Conservation (phyloP, 768 basidiomycete genomes). For the Tylopilus intermedius region DNA sequence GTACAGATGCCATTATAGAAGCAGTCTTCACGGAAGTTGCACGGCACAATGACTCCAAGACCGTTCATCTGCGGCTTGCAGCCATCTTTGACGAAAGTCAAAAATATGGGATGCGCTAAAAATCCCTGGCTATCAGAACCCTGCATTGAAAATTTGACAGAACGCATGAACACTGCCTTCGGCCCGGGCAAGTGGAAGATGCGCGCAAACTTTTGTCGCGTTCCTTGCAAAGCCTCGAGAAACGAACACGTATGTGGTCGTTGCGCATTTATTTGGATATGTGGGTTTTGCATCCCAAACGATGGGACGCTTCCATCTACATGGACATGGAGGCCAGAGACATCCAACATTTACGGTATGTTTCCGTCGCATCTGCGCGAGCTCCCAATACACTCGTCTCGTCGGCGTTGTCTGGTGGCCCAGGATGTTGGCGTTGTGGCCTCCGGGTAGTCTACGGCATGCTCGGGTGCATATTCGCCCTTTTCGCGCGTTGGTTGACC, state of each 20-base stretch:
- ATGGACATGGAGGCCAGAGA: too few relatives aligned
- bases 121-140: not conserved
- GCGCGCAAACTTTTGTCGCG: constrained; percentile 84
- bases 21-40: constrained; percentile 85
- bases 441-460: too few relatives aligned
- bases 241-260: constrained; percentile 70
- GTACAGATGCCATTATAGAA: constrained; percentile 76
- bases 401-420: too few relatives aligned
- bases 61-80: constrained; percentile 79
- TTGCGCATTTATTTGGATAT: constrained; percentile 29
- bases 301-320: too few relatives aligned
- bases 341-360: too few relatives aligned
- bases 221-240: constrained; percentile 85
- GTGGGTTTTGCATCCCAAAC: too few relatives aligned
- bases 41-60: constrained; percentile 88
- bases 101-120: constrained; percentile 62
- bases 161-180: constrained; percentile 83
- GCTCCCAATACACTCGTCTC: too few relatives aligned
- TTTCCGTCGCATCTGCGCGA: too few relatives aligned
- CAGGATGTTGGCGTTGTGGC: too few relatives aligned
- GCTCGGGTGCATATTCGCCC: too few relatives aligned
- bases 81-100: constrained; percentile 79
- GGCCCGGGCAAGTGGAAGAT: constrained; percentile 66
- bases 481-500: too few relatives aligned
- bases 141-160: constrained; percentile 36